These are phyloP conservation scores for Selaginella moellendorffii DNA, from an alignment of 75 land plant species.

Conservation along the genomic window DNA sequence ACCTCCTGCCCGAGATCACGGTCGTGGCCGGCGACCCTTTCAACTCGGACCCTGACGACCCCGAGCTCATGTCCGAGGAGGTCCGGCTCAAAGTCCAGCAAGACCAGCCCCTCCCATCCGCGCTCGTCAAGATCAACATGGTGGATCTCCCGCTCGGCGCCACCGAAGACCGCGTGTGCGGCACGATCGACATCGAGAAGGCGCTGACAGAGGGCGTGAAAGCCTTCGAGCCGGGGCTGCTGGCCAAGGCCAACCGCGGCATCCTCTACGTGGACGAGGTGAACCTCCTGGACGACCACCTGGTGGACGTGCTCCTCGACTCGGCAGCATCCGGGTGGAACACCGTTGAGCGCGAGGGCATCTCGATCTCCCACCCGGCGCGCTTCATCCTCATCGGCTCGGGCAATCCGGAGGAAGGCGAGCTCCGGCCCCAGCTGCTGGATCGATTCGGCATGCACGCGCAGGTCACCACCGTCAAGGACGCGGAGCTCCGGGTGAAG, in stretches of 20 bases:
- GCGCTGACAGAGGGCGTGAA: slow-evolving; percentile 98
- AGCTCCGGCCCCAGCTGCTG: slow-evolving; percentile 89
- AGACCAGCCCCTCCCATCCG: slow-evolving; percentile 35
- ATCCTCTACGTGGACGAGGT: slow-evolving; percentile 97
- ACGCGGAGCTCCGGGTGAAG: slow-evolving; percentile 93
- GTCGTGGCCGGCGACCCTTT: slow-evolving; percentile 86
- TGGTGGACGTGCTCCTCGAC: slow-evolving; percentile 95
- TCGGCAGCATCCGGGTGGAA: slow-evolving; percentile 99
- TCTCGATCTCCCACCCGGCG: slow-evolving; percentile 96
- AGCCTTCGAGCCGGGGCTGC: slow-evolving; percentile 98
- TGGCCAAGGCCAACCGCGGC: slow-evolving; percentile 94
- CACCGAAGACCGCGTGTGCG: slow-evolving; percentile 96
- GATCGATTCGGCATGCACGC: slow-evolving; percentile 99
- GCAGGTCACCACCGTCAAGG: slow-evolving; percentile 89
- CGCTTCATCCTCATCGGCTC: slow-evolving; percentile 93
- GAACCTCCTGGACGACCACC: slow-evolving; percentile 89
- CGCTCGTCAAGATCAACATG: slow-evolving; percentile 70
- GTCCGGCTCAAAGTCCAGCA: slow-evolving; percentile 39
- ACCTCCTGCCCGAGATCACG: slow-evolving; percentile 82
- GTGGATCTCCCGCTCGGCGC: slow-evolving; percentile 96
- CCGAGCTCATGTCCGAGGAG: slow-evolving; percentile 80
- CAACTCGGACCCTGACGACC: slow-evolving; percentile 91
- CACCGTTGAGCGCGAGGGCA: slow-evolving; percentile 97
- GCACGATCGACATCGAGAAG: slow-evolving; percentile 97
- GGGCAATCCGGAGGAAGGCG: slow-evolving; percentile 98